Evolutionary conservation across 306 rosid genomes (phyloP), one percentile per base, ranked within the genome.

Genomic region (Cotoneaster glaucophyllus): DNA sequence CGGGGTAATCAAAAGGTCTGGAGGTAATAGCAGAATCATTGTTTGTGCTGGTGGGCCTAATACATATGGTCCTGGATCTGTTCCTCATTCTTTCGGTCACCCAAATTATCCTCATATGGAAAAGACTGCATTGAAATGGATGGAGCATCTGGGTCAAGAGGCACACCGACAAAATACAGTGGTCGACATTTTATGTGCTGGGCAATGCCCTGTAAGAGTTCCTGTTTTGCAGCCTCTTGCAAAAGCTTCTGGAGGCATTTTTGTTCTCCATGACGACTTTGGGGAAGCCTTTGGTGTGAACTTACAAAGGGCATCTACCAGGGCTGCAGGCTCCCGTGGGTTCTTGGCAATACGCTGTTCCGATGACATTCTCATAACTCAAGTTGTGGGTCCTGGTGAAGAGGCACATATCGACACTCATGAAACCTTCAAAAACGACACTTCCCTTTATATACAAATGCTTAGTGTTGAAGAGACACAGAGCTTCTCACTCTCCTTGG

Each of bases 271-370:
- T 70, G 99, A 95, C 70, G 98, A 95, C 88, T 95, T 95, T 75
- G 99, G 99, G 45, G 99, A 95, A 88, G 99, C 99, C 67, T 95
- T 95, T 84, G 99, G 99, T 39, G 97, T 95, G 79, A 95, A 95
- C 87, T 87, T 95, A 85, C 99, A 92, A 82, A 90, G 97, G 86
- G 97, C 99, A 43, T 83, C 99, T 77, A 78, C 92, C 77, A 89
- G 99, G 84, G 90, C 98, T 67, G 92, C 97, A 77, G 98, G 97
- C 43, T 91, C 91, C 68, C 96, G 86, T 83, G 98, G 97, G 79
- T 82, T 91, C 83, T 85, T 93, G 73, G 98, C 88, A 79, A 79
- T 91, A 78, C 97, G 97, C 25, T 88, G 84, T 41, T 91, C 98
- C 54, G 93, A 93, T 80, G 92, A 91, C 79, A 88, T 93, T 84